Percentiles rank a stretch among this genome's conserved stretches.
These are phyloP conservation scores for Fusarium mexicanum DNA, from an alignment of 2,329 filamentous ascomycete genomes.

Conservation along the genomic window DNA sequence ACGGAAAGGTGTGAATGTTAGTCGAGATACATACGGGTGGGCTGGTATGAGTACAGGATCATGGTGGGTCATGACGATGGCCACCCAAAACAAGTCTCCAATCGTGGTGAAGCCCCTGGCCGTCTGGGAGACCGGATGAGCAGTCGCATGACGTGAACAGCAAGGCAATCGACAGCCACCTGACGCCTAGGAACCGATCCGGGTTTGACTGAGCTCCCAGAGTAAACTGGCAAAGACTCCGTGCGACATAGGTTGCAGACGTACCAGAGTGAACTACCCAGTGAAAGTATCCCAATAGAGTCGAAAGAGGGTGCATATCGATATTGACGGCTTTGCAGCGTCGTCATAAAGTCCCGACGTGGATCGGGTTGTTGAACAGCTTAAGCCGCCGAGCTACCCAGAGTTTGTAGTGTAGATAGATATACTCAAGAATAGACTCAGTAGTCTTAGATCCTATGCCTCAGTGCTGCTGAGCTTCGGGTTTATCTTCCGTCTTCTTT, in stretches of 20 bases:
- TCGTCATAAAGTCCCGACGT: no score
- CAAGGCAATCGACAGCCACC: neutral
- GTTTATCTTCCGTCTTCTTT: neutral
- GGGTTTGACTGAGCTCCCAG: rapidly evolving
- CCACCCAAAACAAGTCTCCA: neutral
- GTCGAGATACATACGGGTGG: no score
- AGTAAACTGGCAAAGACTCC: neutral
- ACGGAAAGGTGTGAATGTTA: no score
- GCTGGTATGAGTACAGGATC: no score
- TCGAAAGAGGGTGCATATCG: neutral
- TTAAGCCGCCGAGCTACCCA: neutral
- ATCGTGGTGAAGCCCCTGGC: neutral
- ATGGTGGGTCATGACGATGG: no score
- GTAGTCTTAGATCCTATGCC: rapidly evolving
- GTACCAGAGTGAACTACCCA: neutral
- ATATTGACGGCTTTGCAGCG: neutral
- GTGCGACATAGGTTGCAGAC: neutral
- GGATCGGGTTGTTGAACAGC: no score
- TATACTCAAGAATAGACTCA: rapidly evolving
- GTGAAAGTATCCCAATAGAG: neutral
- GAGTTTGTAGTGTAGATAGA: neutral
- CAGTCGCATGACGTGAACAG: neutral
- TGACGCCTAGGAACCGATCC: neutral
- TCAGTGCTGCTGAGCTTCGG: neutral
- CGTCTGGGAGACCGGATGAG: neutral